phyloP scores from a whole-genome alignment of 139 green algal species.

The Astrephomene gubernaculifera region DNA sequence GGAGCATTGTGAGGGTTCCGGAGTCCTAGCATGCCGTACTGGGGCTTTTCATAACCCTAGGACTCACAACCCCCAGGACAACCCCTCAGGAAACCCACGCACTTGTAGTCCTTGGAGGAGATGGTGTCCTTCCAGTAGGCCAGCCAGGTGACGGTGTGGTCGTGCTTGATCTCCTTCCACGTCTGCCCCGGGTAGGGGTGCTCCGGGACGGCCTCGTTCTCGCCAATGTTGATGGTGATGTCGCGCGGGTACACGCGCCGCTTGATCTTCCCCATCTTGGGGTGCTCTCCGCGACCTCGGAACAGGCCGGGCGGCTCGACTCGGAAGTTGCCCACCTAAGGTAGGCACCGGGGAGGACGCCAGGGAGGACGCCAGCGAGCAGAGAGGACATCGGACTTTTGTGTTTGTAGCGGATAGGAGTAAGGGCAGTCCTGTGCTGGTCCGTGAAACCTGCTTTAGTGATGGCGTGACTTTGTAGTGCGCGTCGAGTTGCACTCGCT shows the following conservation, averaged over 20 bases:
- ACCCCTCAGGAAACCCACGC: neutral
- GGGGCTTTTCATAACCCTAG: no score
- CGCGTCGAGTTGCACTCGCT: no score
- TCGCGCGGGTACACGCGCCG: constrained; percentile 94
- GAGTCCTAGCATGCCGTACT: no score
- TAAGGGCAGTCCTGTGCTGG: no score
- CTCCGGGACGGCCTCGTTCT: constrained; percentile 78
- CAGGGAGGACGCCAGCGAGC: no score
- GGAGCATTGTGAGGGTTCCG: no score
- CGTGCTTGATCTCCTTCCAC: constrained; percentile 82
- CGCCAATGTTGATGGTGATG: constrained; percentile 99
- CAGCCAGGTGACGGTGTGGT: constrained; percentile 98
- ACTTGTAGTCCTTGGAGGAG: constrained; percentile 86
- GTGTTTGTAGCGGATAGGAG: no score
- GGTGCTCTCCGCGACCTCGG: constrained; percentile 97
- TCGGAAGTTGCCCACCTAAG: constrained; percentile 98
- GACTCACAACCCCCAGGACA: neutral
- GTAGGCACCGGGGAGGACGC: no score
- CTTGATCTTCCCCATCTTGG: constrained; percentile 99
- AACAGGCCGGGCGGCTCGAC: constrained; percentile 99
- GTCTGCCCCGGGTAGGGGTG: constrained; percentile 88
- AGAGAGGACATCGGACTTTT: no score
- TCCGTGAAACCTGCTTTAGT: no score
- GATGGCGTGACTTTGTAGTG: no score
- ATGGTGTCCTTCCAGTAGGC: constrained; percentile 98